phyloP scores from a whole-genome alignment of 352 stramenopile genomes.

The Globisporangium mamillatum region DNA sequence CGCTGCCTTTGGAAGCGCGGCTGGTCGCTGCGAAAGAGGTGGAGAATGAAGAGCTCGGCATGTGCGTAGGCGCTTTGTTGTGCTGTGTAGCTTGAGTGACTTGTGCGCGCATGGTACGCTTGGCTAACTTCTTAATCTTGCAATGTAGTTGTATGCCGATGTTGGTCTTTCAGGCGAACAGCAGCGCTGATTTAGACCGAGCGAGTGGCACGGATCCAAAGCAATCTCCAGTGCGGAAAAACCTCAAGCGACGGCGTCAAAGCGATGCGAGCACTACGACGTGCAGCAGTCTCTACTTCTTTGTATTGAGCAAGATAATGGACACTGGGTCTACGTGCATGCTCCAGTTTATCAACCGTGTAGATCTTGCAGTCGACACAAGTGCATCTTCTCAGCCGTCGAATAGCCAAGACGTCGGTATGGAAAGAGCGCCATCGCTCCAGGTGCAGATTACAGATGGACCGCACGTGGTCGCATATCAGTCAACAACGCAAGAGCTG shows the following conservation, averaged over 20 bases:
- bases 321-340: neutral
- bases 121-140: neutral
- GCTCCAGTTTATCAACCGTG: conserved; percentile 20
- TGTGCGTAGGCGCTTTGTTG: conserved; percentile 22
- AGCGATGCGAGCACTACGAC: neutral
- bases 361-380: conserved; percentile 4
- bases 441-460: conserved; percentile 37
- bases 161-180: conserved; percentile 13
- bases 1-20: conserved; percentile 24
- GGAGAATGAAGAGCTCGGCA: conserved; percentile 32
- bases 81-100: neutral
- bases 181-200: neutral
- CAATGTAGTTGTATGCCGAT: conserved; percentile 8
- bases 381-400: neutral
- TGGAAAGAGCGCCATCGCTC: neutral
- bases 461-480: conserved; percentile 33
- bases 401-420: neutral
- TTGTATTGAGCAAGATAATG: neutral
- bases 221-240: conserved; percentile 1
- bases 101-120: neutral
- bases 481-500: conserved; percentile 6
- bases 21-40: conserved; percentile 42
- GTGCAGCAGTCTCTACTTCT: conserved; percentile 13
- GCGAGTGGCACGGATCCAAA: neutral
- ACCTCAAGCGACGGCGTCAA: neutral